Percentiles rank a stretch among this genome's conserved stretches.
Conservation (phyloP, 2,329 filamentous ascomycete genomes). For the Sarocladium oryzae region DNA sequence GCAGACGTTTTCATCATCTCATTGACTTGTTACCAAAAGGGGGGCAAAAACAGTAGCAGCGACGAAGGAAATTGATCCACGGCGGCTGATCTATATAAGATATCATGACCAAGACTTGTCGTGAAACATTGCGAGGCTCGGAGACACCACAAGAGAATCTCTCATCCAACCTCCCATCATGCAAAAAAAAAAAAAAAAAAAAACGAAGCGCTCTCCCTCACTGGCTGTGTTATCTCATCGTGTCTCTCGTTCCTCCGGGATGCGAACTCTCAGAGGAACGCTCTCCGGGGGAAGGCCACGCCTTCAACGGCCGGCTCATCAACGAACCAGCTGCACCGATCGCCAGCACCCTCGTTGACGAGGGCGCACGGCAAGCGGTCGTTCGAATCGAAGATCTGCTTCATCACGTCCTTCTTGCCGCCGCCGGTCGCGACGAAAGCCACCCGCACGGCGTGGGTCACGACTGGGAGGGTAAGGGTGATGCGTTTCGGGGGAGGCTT, state of each 20-base stretch:
- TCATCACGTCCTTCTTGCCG: constrained; percentile 87
- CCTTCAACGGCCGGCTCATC: constrained; percentile 81
- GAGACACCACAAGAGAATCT: background rate
- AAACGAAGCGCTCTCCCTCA: constrained; percentile 3
- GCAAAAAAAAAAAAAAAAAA: background rate
- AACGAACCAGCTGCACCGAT: constrained; percentile 93
- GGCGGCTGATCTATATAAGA: constrained; percentile 8
- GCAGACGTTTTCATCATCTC: constrained; percentile 1
- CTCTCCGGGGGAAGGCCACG: constrained; percentile 72
- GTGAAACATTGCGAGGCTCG: background rate
- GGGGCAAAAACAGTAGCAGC: constrained; percentile 2
- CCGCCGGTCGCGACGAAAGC: constrained; percentile 87
- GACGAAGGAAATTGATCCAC: background rate
- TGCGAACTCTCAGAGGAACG: constrained; percentile 31
- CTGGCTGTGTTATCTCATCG: background rate
- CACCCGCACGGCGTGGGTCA: constrained; percentile 78
- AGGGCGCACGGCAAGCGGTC: constrained; percentile 77
- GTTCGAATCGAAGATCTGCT: constrained; percentile 80
- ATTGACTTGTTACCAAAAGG: background rate
- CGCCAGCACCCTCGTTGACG: constrained; percentile 76
- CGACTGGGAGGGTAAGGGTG: constrained; percentile 85
- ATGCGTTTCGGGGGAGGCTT: constrained; percentile 90
- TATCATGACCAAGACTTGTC: constrained; percentile 5
- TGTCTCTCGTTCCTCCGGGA: background rate
- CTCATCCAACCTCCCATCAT: background rate